Conservation (phyloP, 106 monocot genomes). For the Platanthera guangdongensis region DNA sequence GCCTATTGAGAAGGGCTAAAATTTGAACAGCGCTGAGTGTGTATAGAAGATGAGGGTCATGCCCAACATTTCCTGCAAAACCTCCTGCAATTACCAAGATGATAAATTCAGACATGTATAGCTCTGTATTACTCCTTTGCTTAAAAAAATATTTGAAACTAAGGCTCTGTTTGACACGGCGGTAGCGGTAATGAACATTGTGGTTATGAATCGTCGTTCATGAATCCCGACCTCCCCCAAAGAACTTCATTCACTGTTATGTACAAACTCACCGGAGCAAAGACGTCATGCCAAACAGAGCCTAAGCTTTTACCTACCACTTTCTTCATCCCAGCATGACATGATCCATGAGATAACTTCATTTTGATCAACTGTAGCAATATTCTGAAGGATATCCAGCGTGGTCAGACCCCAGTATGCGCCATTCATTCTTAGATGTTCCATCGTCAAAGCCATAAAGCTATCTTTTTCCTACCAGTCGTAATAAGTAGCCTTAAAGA, state of each 20-base stretch:
- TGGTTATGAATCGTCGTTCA: no score
- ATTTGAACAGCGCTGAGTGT: constrained; percentile 92
- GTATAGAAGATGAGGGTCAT: constrained; percentile 79
- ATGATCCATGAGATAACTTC: constrained; percentile 75
- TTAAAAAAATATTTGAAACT: background rate
- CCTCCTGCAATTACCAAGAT: constrained; percentile 44
- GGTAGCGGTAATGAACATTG: no score
- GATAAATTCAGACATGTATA: background rate
- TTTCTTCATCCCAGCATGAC: constrained; percentile 63
- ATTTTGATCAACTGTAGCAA: constrained; percentile 44
- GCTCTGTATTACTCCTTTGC: background rate
- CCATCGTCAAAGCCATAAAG: constrained; percentile 72
- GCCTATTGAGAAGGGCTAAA: constrained; percentile 60
- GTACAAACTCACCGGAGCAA: no score
- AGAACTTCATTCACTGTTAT: no score
- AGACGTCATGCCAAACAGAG: no score
- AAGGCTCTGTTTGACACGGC: no score
- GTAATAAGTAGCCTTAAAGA: background rate
- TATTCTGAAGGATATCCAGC: constrained; percentile 69
- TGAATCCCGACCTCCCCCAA: no score
- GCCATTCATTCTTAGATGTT: constrained; percentile 84
- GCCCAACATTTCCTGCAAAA: constrained; percentile 79
- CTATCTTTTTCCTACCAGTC: constrained; percentile 56
- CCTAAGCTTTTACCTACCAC: constrained; percentile 19
- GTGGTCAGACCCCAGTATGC: constrained; percentile 97